Conservation (phyloP, 2,329 filamentous ascomycete species). For the Blastomyces gilchristii region DNA sequence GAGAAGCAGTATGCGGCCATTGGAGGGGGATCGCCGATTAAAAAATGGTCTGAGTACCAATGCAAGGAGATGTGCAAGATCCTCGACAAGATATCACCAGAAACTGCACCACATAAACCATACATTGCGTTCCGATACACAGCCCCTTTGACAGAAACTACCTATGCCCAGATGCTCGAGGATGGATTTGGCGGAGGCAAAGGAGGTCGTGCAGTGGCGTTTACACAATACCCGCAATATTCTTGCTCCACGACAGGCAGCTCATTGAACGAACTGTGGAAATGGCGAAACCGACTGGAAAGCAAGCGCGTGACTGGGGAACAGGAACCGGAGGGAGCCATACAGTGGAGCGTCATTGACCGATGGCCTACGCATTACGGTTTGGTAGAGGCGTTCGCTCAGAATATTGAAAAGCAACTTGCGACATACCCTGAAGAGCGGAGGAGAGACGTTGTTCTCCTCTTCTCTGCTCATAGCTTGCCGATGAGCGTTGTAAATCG, state of each 20-base stretch:
- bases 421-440: slow-evolving; percentile 72
- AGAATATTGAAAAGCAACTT: slow-evolving; percentile 80
- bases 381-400: slow-evolving; percentile 81
- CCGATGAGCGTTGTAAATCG: slow-evolving; percentile 97
- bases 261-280: slow-evolving; percentile 95
- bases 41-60: slow-evolving; percentile 96
- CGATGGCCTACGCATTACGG: slow-evolving; percentile 90
- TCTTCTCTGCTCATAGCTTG: slow-evolving; percentile 92
- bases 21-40: slow-evolving; percentile 93
- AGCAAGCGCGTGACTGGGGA: slow-evolving; percentile 53
- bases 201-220: slow-evolving; percentile 88
- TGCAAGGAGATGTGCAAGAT: slow-evolving; percentile 95
- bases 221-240: slow-evolving; percentile 97
- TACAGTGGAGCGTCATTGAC: slow-evolving; percentile 96
- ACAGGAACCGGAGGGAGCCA: slow-evolving; percentile 53
- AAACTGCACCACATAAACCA: slow-evolving; percentile 91
- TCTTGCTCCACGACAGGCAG: slow-evolving; percentile 95
- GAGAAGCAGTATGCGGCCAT: slow-evolving; percentile 91
- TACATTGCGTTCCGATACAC: slow-evolving; percentile 98
- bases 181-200: slow-evolving; percentile 86
- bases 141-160: slow-evolving; percentile 83
- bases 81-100: slow-evolving; percentile 77
- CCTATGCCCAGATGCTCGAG: slow-evolving; percentile 69
- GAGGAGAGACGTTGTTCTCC: slow-evolving; percentile 67
- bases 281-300: slow-evolving; percentile 79